phyloP scores from a whole-genome alignment of 2,329 filamentous ascomycete species.

The Sordariomycetes sp. region DNA sequence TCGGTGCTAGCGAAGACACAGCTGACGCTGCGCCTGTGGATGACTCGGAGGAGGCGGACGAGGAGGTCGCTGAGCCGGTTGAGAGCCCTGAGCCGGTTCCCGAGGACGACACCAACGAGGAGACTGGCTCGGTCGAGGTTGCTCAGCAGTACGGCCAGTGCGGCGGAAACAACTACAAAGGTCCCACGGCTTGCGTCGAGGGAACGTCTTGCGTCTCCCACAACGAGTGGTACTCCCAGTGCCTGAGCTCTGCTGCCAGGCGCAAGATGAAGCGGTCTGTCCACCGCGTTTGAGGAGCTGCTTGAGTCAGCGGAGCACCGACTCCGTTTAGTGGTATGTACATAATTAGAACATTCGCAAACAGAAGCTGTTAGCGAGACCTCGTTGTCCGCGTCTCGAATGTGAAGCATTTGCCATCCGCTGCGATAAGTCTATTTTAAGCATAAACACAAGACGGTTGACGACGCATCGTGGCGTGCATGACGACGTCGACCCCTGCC shows the following conservation, averaged over 20 bases:
- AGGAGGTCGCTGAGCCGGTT: not conserved
- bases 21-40: not conserved
- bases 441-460: too few species aligned
- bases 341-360: too few species aligned
- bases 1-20: constrained; percentile 9
- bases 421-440: too few species aligned
- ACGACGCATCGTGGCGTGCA: too few species aligned
- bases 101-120: not conserved
- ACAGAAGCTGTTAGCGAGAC: too few species aligned
- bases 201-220: constrained; percentile 13
- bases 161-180: constrained; percentile 14
- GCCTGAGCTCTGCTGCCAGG: constrained; percentile 4
- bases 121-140: not conserved
- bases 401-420: too few species aligned
- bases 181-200: constrained; percentile 12
- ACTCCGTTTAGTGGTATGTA: too few species aligned
- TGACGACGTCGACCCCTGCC: too few species aligned
- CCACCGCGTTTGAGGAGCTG: not conserved
- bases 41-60: too few species aligned
- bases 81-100: not conserved
- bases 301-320: too few species aligned
- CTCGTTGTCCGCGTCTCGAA: too few species aligned
- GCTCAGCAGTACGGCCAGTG: constrained; percentile 12
- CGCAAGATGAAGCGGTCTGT: not conserved
- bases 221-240: constrained; percentile 20